Base-by-base conservation (phyloP, 768 basidiomycete species). In the Lentinula raphanica region DNA sequence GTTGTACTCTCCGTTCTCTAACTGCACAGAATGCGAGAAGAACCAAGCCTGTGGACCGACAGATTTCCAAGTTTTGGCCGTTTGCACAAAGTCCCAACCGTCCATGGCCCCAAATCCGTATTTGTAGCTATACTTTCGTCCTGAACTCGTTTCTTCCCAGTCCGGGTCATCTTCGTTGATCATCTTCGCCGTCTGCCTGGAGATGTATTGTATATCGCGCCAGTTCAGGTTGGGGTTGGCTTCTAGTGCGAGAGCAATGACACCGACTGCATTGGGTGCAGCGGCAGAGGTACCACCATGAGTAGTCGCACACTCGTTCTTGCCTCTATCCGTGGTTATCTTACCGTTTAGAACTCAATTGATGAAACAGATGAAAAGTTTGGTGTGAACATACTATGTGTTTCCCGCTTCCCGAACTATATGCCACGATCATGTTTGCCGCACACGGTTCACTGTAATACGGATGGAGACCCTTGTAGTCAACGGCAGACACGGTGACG, bases 271-370 rank as follows among this genome's bases (percentile, higher is more conserved):
- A 62, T 98, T 92, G 6, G 97, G 97, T 6, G 97, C 97, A 4
- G 97, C 97, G 23, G 97, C 97, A 15, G 96, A 98, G 1, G 97
- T 99, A 15, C 97, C 97, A 23, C 97, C 97, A 66, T 99, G 97
- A 0, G 75, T 80, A 39, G 76, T 78, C 1, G 94, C 81, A 70
- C 97, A 99, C 50, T 82, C 76, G 62, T 89, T 83, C 68, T 89
- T 81, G 8, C 95, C 95, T 46, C 89, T 87, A 68, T 98, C 97
- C 13, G 95, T 98, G 5, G 97, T 99, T 45, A 92, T 88, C 95
- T 98, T 25, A 42, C 48, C 11, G 19, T 9, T n/a, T 50, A 65
- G 27, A 64, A 64, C 65, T 42, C 59, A 54, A 53, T 58, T 48
- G 49, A 65, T 65, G 40, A 61, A 55, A 53, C 25, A 55, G 36